Conservation (phyloP, 2,329 filamentous ascomycete species). For the Fusarium sp. region DNA sequence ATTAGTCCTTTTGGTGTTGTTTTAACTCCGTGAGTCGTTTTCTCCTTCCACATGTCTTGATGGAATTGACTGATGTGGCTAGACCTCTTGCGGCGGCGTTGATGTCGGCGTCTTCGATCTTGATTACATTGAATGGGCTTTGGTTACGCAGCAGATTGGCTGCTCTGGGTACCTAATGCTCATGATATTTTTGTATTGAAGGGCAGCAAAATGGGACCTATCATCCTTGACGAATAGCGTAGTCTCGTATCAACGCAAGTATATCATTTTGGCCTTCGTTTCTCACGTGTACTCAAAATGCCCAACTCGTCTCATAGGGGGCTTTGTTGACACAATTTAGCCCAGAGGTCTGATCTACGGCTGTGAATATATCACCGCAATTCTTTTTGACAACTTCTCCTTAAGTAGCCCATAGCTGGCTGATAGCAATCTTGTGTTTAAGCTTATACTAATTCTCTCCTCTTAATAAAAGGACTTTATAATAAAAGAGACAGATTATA, state of each 20-base stretch:
- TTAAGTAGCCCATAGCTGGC: fast-evolving
- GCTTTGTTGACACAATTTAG: not conserved
- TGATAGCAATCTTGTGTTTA: not conserved
- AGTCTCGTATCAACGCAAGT: too few species aligned
- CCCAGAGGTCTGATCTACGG: not conserved
- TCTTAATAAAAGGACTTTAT: not conserved
- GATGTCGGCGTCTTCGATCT: not conserved
- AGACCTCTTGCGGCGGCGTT: not conserved
- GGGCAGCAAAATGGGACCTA: too few species aligned
- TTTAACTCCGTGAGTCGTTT: not conserved
- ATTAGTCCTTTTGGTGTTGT: not conserved
- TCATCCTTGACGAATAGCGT: too few species aligned
- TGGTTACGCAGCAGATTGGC: not conserved
- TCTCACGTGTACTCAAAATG: not conserved
- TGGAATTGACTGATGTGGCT: not conserved
- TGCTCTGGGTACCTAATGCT: not conserved
- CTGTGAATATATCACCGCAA: not conserved
- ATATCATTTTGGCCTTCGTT: not conserved
- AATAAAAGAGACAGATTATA: not conserved
- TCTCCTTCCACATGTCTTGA: not conserved
- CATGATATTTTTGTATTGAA: not conserved
- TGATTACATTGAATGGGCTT: conserved; percentile 1
- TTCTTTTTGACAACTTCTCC: not conserved
- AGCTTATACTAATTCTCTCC: not conserved
- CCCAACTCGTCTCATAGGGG: not conserved